phyloP scores from a whole-genome alignment of 345 rosid species.

The Gossypium raimondii region DNA sequence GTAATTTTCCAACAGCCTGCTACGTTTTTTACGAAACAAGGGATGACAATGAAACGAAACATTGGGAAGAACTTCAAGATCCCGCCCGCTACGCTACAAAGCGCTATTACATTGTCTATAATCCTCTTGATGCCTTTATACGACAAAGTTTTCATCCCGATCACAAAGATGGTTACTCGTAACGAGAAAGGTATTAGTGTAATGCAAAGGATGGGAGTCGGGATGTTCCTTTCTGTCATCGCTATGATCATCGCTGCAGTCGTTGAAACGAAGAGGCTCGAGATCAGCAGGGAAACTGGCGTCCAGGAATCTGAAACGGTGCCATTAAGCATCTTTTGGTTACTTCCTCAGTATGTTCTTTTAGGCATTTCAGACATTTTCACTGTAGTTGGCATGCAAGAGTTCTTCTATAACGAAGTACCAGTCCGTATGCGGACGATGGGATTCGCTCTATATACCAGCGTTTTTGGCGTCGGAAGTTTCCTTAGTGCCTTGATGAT shows the following conservation, averaged over 20 bases:
- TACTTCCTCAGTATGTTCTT: conserved; percentile 82
- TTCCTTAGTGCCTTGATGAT: conserved; percentile 76
- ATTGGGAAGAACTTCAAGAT: conserved; percentile 67
- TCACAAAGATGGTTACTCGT: conserved; percentile 34
- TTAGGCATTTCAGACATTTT: conserved; percentile 85
- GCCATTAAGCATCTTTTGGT: conserved; percentile 71
- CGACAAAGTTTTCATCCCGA: conserved; percentile 59
- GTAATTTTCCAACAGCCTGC: conserved; percentile 86
- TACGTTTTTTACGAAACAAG: conserved; percentile 91
- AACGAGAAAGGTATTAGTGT: conserved; percentile 52
- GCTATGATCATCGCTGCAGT: conserved; percentile 80
- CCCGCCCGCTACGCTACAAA: conserved; percentile 92
- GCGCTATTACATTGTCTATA: conserved; percentile 80
- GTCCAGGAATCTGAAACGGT: conserved; percentile 22
- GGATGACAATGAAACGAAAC: conserved; percentile 74
- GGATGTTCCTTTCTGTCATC: conserved; percentile 76
- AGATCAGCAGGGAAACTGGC: conserved; percentile 28
- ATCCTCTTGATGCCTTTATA: conserved; percentile 84
- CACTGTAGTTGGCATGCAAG: conserved; percentile 97
- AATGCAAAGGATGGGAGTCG: conserved; percentile 82
- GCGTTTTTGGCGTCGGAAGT: conserved; percentile 95
- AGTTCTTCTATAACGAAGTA: conserved; percentile 86
- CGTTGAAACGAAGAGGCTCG: conserved; percentile 68
- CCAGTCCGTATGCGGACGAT: conserved; percentile 81
- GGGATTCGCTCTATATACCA: conserved; percentile 86